A percentile compares a stretch with the other conserved stretches of the same genome.
phyloP scores from a whole-genome alignment of 257 asterid genomes.

The Oldenlandia corymbosa region DNA sequence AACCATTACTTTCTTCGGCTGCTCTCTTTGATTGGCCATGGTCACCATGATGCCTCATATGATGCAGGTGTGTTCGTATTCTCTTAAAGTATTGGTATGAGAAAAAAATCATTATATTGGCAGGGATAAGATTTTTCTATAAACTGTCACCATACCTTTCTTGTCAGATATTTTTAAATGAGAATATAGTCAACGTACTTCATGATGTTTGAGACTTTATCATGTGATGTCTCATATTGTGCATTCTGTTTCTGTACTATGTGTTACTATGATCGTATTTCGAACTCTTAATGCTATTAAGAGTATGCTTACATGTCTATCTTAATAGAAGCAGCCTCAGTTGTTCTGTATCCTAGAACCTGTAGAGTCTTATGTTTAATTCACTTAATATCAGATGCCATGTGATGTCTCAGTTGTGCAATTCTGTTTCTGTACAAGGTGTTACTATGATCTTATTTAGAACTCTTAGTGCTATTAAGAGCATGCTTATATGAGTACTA shows the following conservation, averaged over 20 bases:
- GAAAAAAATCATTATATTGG: not conserved
- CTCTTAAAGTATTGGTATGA: not conserved
- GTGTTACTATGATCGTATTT: no score
- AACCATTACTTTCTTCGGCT: constrained; percentile 85
- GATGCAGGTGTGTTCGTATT: constrained; percentile 39
- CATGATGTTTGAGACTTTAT: not conserved
- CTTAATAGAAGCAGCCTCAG: no score
- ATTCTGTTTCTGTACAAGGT: not conserved
- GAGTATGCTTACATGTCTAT: no score
- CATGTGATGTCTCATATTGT: no score
- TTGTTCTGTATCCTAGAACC: no score
- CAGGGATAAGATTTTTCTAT: not conserved
- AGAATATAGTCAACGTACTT: not conserved
- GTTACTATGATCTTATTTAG: not conserved
- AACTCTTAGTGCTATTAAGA: not conserved
- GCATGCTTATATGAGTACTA: not conserved
- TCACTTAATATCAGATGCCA: no score
- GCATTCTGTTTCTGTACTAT: no score
- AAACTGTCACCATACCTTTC: not conserved
- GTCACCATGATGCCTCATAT: constrained; percentile 55
- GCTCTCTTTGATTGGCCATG: constrained; percentile 73
- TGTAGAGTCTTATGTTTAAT: no score
- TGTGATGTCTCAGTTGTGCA: not conserved
- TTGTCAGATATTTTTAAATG: not conserved
- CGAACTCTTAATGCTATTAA: no score